Evolutionary conservation across 108 stramenopile species (phyloP), one percentile per base, ranked within the genome.

Genomic region (Schizochytrium sp.): DNA sequence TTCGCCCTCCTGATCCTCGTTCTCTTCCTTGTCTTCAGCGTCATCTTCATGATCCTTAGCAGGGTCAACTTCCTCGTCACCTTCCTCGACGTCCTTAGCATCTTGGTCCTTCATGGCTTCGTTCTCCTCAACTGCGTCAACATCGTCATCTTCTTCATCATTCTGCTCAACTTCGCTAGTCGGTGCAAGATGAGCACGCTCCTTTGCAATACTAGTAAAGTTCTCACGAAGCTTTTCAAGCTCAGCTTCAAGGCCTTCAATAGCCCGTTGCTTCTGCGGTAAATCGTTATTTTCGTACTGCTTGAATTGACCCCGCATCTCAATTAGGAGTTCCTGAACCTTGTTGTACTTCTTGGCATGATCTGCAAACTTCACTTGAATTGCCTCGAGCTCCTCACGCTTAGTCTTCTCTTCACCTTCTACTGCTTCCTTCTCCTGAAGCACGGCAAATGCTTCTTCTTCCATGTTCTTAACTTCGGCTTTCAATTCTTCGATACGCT

Each of bases 261-360:
- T 8, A 13, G 53, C 19, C 8, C 10, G 12, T 40, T 83, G 47
- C 28, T 40, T 17, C 50, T 53, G 76, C 47, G 76, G 89, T 40
- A 44, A 49, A 57, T 73, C 72, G 28, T 69, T 38, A 44, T 91
- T 47, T 38, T 69, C 72, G 28, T 87, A 19, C 49, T 40, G 53
- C 4, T 38, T 56, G 50, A 89, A 47, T 28, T 40, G 88, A 3
- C 90, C 96, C 58, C 89, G 56, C 53, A 97, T 87, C 72, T 98
- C 98, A 5, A 97, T 95, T 60, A 95, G 96, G 45, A 72, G 90
- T 56, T 92, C 92, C 88, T 96, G 95, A 61, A 94, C 83, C 58
- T 96, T 95, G 47, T 94, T 91, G 83, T 96, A 93, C 61, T 89
- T 90, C 53, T 93, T 89, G 89, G 95, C 94, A 44, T 96, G 88